Evolutionary conservation across 176 grass and related monocot genomes (phyloP).

Genomic region (Eremochloa ophiuroides): DNA sequence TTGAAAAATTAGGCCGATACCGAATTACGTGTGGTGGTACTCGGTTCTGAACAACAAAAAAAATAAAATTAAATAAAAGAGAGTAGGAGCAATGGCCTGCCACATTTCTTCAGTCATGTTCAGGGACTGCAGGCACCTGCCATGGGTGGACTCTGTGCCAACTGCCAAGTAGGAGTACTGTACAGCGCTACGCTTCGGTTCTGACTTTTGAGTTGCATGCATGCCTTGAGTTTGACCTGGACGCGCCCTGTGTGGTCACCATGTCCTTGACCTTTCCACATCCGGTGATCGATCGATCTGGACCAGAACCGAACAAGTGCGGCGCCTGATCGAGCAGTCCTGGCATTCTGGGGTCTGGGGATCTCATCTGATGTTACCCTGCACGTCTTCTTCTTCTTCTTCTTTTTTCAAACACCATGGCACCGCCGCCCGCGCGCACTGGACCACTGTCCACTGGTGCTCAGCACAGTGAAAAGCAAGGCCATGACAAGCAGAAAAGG

Average conservation of each 20-base stretch:
- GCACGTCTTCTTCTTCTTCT: too few species aligned
- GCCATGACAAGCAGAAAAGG: not conserved
- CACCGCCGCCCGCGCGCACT: too few species aligned
- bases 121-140: not conserved
- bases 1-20: not conserved
- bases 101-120: not conserved
- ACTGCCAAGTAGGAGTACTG: too few species aligned
- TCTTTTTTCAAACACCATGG: constrained; percentile 4
- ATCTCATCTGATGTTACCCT: not conserved
- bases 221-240: not conserved
- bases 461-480: not conserved
- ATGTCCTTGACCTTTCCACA: not conserved
- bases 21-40: not conserved
- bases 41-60: not conserved
- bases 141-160: not conserved
- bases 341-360: not conserved
- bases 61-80: too few species aligned
- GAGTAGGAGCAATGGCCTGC: not conserved
- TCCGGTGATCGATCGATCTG: not conserved
- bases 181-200: too few species aligned
- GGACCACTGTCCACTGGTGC: not conserved
- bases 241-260: not conserved
- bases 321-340: not conserved
- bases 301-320: not conserved
- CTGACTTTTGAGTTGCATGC: too few species aligned